Evolutionary conservation across 176 grass and related monocot species (phyloP), one percentile per base, ranked within the genome.

Genomic region (Aegilops bicornis): DNA sequence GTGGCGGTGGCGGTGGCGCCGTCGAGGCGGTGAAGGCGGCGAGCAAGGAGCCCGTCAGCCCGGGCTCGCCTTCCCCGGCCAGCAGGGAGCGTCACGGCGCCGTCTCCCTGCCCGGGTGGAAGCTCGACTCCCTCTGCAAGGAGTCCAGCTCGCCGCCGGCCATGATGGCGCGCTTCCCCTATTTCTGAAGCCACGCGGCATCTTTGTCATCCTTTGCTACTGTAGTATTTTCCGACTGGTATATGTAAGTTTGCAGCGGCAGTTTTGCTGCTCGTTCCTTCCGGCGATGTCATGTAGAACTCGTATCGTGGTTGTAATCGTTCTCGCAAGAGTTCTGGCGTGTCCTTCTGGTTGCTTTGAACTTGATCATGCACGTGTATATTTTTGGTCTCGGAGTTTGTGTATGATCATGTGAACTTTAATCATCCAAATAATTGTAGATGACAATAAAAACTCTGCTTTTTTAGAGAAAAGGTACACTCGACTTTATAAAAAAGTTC

Each of bases 111-210:
- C 94, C 94, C 10, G 94, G 80, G 77, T 97, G 94, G 92, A 97
- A 97, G 85, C 92, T 97, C 59, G 79, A 92, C 33, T 88, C 87
- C 71, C 86, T 97, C 29, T 97, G 92, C 77, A 73, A 89, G 11
- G 92, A 97, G 62, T 70, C 69, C 14, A 29, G 72, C 40, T 11
- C 67, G 22, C 73, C 83, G 47, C 59, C 85, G 32, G 25, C 31
- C 83, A 83, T 97, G 69, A 90, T 86, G 72, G 88, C 47, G 64
- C 84, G 83, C 83, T 90, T 90, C 82, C 73, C 70, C 15, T 94
- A 89, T 81, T 92, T 94, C 79, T 97, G 88, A 90, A 84, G 58
- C 73, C 24, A 27, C 7, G 33, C 64, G 56, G 25, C 65, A 2
- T 23, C 43, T 10, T 74, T 48, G 22, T 17, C n/a, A 43, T 58